Evolutionary conservation across 1,284 basidiomycete genomes (phyloP), one percentile per base, ranked within the genome.

Genomic region (Ceratorhiza oryzae-sativae): DNA sequence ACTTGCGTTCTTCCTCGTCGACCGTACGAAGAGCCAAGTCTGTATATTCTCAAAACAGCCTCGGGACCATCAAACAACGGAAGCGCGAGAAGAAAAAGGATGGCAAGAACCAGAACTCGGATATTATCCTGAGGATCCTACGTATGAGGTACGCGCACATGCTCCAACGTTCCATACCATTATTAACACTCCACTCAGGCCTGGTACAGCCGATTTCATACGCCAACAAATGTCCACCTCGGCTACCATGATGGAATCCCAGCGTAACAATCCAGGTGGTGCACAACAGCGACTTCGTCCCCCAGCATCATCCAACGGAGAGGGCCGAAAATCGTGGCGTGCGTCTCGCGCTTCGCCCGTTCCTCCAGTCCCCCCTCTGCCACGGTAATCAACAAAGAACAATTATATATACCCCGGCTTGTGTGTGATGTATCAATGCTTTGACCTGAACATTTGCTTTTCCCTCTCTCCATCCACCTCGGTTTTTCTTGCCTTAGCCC

Each of bases 61-160:
- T 99, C 18, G 97, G 97, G 8, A 99, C 97, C 3, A 99, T 99
- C 81, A 91, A 91, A 80, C 90, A 97, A 78, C 87, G 94, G 74
- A 99, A 98, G 85, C 90, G 89, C 79, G 94, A 95, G 82, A 98
- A 97, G 85, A 86, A 90, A 79, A 90, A 90, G 76, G 87, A 91
- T 73, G 84, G 85, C 1, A 81, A 83, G 68, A 86, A 84, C 23
- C 91, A 88, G 76, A 79, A 81, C 62, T 92, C 92, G 55, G 94
- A 98, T 81, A 93, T 91, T 61, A 96, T 97, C 73, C 88, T 98
- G 85, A 85, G 94, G 71, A 96, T 98, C 76, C 83, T 98, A 59
- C 86, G 95, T 39, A 97, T 98, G 94, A 86, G 94, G 94, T 94
- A 77, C 60, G 88, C 82, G 6, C 25, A 18, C 5, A 13, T 13